Evolutionary conservation across 768 basidiomycete species (phyloP), one percentile per base, ranked within the genome.

Genomic region (Suillus sp.): DNA sequence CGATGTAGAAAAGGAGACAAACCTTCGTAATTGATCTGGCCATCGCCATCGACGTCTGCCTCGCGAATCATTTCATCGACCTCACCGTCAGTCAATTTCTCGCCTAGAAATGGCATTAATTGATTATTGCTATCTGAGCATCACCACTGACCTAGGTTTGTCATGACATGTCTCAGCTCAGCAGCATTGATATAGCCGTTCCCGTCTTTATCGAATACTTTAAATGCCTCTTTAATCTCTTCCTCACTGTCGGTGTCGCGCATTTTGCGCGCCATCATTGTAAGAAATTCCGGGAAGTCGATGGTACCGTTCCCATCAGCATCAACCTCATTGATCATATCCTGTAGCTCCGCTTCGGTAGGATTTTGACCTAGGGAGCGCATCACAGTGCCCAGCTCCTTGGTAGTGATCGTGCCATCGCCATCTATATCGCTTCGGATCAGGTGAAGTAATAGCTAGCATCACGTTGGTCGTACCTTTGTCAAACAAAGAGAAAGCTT

Each of bases 11-110:
- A 3, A 37, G 22, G 25, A 9, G 67, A 71, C 84, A 62, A 64
- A 89, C 90, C 90, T 2, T 91, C 88, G 73, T 92, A 94, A 78
- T 92, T 90, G 78, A 93, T 92, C 78, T 93, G 92, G n/a, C 93
- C 93, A 75, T 95, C 93, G 59, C 95, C 95, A 72, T 97, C 93
- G 58, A 93, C 84, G 74, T 97, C 95, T 62, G 95, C 95, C 79
- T 97, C 95, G 61, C 94, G 88, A 74, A 97, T 97, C 95, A 97
- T 96, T 82, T 96, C 95, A 65, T 93, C 91, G 66, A 96, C 93
- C 77, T 96, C 95, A 9, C 72, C 81, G 67, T 95, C 93, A 14
- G 91, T 84, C 63, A 95, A 80, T 77, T 94, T 95, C 82, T 96
- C 94, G 62, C 92, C 91, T 87, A 72, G 66, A 67, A 45, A 25